phyloP scores from a whole-genome alignment of 2,329 filamentous ascomycete species.

The Cytospora mali region DNA sequence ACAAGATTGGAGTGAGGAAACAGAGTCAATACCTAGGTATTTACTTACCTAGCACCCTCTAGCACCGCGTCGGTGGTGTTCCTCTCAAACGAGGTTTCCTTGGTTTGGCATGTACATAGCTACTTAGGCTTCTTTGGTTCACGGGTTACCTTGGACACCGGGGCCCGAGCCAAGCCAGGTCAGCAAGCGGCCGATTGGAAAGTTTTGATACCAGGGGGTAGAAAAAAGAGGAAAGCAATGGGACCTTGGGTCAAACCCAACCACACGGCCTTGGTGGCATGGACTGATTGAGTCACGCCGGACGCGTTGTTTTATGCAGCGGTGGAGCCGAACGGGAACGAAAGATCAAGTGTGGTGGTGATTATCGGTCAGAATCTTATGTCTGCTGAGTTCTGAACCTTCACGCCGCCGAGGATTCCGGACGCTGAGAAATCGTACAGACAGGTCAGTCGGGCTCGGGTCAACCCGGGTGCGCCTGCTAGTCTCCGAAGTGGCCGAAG shows the following conservation, averaged over 20 bases:
- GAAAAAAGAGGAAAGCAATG: not conserved
- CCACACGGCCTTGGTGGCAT: not conserved
- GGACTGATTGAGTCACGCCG: not conserved
- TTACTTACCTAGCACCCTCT: not conserved
- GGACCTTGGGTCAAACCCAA: too few species aligned
- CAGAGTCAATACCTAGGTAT: too few species aligned
- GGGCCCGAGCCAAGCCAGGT: not conserved
- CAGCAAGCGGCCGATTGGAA: not conserved
- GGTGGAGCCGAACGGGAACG: not conserved
- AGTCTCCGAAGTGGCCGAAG: constrained; percentile 2
- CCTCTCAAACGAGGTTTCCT: not conserved
- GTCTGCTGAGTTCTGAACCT: not conserved
- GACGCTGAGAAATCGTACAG: not conserved
- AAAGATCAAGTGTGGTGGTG: not conserved
- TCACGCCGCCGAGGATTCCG: constrained; percentile 4
- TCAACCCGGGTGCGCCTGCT: constrained; percentile 6
- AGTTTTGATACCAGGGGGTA: not conserved
- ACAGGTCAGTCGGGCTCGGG: not conserved
- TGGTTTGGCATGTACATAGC: not conserved
- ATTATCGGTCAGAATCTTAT: not conserved
- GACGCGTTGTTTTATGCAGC: not conserved
- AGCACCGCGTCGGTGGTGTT: not conserved
- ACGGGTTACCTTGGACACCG: not conserved
- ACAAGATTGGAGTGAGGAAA: not conserved
- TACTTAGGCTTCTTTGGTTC: not conserved